Evolutionary conservation across 2,329 filamentous ascomycete genomes (phyloP), one percentile per base, ranked within the genome.

Genomic region (Colletotrichum sp.): DNA sequence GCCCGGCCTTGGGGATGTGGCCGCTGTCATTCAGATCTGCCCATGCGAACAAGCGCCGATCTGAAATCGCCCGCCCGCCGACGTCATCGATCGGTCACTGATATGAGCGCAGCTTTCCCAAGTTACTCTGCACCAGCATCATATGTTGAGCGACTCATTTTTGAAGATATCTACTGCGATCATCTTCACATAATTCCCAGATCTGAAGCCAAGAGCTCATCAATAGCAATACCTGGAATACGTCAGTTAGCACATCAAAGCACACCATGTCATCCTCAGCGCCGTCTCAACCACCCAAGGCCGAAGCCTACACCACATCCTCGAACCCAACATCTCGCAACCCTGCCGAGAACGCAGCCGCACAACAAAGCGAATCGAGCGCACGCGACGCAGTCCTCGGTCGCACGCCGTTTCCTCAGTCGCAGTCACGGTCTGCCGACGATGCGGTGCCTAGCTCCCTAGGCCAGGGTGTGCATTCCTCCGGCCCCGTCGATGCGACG

Each of bases 391-490:
- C 56, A 28, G 65, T 67, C 5, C 75, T 62, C 21, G 75, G 77
- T 9, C 77, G 77, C 66, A 56, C 55, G 6, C 69, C 77, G 2
- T 60, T 78, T 21, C 75, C 75, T 1, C 56, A 28, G n/a, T 52
- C 68, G 8, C 72, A 77, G 26, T 32, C 69, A 1, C 60, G 62
- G 16, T 38, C 65, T 12, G 36, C 36, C 38, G 69, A 78, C 15
- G 76, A 77, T 21, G 76, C 79, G 5, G 73, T 72, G n/a, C 78
- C 78, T 8, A 77, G 76, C 24, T 77, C 79, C 2, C 62, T 79
- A 6, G 79, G 77, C 6, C 36, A 48, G 16, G 79, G 79, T 9
- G 77, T 78, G 16, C 76, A 55, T 7, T 78, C 75, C 34, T 77
- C 73, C 8, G 75, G 65, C 16, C 79, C 79, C 5, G 77, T 70